These are phyloP conservation scores for Babesia divergens DNA, from an alignment of 169 alveolate genomes.

Conservation along the genomic window DNA sequence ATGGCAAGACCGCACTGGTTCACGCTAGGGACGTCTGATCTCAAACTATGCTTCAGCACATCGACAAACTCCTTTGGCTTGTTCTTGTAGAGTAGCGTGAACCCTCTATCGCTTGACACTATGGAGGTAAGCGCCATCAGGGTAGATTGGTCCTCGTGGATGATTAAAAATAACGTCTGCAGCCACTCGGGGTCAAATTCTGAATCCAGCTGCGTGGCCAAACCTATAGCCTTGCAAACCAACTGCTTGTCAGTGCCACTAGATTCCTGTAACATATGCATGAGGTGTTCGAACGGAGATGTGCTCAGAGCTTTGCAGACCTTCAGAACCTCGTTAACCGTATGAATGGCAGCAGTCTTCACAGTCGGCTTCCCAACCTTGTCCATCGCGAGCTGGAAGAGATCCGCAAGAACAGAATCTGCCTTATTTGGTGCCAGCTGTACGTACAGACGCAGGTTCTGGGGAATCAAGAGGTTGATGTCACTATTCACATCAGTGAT, in stretches of 20 bases:
- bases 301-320: not conserved
- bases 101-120: conserved; percentile 12
- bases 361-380: conserved; percentile 21
- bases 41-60: conserved; percentile 9
- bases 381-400: conserved; percentile 15
- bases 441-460: conserved; percentile 11
- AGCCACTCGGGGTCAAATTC: conserved; percentile 11
- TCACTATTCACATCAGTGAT: conserved; percentile 22
- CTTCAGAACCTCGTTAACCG: conserved; percentile 19
- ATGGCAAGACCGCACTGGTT: not conserved
- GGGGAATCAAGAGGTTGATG: conserved; percentile 9
- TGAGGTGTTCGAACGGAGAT: conserved; percentile 12
- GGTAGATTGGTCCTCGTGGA: conserved; percentile 2
- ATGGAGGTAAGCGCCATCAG: not conserved
- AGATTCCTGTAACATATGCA: conserved; percentile 9
- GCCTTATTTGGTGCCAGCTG: conserved; percentile 31
- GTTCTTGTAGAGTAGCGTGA: not conserved
- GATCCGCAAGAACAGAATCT: conserved; percentile 9
- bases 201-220: conserved; percentile 7
- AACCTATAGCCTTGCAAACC: conserved; percentile 18
- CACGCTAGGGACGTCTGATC: conserved; percentile 30
- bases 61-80: conserved; percentile 20
- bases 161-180: not conserved
- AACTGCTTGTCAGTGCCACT: conserved; percentile 10
- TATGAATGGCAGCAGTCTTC: conserved; percentile 17